Base-by-base conservation (phyloP, 352 stramenopile genomes). In the Elongisporangium prolatum region DNA sequence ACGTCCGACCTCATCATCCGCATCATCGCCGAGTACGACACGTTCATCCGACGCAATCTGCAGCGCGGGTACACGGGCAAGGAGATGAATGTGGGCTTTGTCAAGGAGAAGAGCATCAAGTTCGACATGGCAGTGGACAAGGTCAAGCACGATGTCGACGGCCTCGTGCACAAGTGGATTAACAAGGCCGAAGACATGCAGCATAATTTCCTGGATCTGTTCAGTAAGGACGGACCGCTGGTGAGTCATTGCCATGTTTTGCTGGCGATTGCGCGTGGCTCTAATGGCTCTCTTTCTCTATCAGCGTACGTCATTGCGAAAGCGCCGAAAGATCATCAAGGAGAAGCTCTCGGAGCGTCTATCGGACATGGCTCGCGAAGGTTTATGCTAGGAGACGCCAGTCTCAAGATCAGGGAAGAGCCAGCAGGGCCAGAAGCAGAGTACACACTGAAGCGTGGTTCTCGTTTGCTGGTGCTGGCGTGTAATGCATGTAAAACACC, bases 11-110 rank as follows among this genome's bases (percentile, higher is more conserved):
- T 97, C 25, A 97, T 97, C 64, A 95, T 91, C 48, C 83, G 87
- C 22, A 93, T 95, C 71, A 92, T 97, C 52, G 76, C 84, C 28
- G 84, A 96, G 76, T 97, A 97, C 68, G 89, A 97, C 67, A 95
- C 87, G 64, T 96, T 96, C 67, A 95, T 97, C 61, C 77, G 86
- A 28, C 83, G 89, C 50, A 96, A 97, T 63, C 64, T 97, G 54
- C 69, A 91, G 63, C 84, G 88, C 40, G 89, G 88, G 1, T 96
- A 96, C 73, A 83, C 87, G 24, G 89, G 88, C 64, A 96, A 96
- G 68, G 89, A 96, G 50, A 96, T 97, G 88, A 97, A 97, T 57
- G 87, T 96, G 49, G 81, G 84, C 49, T 89, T 89, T 64, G 84
- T 96, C 52, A 91, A 93, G 58, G 86, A 95, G 63, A 85, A 93